Conservation (phyloP, 192 early-diverging fungal genomes). For the Anaeromyces robustus region DNA sequence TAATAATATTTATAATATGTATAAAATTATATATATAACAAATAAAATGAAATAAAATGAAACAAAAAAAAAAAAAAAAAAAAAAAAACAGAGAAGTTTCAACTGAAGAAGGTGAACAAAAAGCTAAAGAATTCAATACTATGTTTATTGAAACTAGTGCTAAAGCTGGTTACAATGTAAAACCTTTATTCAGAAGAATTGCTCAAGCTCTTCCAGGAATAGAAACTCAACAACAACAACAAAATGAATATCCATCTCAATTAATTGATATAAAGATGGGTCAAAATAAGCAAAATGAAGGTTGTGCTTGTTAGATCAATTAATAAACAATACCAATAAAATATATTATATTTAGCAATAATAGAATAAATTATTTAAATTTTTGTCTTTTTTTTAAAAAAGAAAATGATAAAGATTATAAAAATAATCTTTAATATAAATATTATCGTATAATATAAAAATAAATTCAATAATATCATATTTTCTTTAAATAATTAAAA, state of each 20-base stretch:
- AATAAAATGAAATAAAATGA: too few relatives aligned
- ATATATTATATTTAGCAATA: too few relatives aligned
- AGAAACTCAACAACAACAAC: slow-evolving; percentile 19
- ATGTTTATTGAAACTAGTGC: slow-evolving; percentile 99
- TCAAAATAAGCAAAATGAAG: background rate
- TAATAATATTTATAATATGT: too few relatives aligned
- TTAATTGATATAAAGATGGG: background rate
- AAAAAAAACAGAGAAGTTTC: slow-evolving; percentile 56
- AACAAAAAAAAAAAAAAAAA: background rate
- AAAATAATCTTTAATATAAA: too few relatives aligned
- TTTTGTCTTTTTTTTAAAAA: too few relatives aligned
- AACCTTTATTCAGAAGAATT: slow-evolving; percentile 92
- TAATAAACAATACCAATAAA: too few relatives aligned
- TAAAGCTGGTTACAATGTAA: slow-evolving; percentile 98
- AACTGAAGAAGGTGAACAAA: slow-evolving; percentile 94
- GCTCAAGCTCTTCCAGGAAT: slow-evolving; percentile 81
- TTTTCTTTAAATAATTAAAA: too few relatives aligned
- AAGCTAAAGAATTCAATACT: slow-evolving; percentile 86
- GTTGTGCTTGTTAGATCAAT: background rate
- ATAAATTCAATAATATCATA: too few relatives aligned
- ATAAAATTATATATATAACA: too few relatives aligned
- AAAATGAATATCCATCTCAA: background rate
- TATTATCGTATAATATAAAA: too few relatives aligned
- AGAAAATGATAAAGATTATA: too few relatives aligned
- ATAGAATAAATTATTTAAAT: too few relatives aligned